phyloP scores from a whole-genome alignment of 805 yeast genomes.

The Pichia rugopelliculosa region DNA sequence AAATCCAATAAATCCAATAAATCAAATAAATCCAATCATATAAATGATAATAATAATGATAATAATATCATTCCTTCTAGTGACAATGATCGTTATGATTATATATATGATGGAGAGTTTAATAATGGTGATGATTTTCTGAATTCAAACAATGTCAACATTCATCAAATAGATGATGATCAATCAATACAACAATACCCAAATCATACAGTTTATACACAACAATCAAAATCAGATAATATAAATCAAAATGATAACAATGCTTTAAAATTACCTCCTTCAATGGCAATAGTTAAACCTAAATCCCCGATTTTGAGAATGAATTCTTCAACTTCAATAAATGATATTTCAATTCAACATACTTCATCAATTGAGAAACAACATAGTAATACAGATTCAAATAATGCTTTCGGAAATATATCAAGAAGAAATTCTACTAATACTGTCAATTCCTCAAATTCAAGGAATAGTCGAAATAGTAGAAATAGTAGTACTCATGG shows the following conservation, averaged over 20 bases:
- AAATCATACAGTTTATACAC: neutral
- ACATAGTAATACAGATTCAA: slow-evolving; percentile 7
- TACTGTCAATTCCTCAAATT: slow-evolving; percentile 8
- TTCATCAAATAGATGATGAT: neutral
- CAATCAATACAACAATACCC: slow-evolving; percentile 7
- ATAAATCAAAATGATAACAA: slow-evolving; percentile 6
- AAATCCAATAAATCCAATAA: neutral
- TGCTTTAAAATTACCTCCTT: slow-evolving; percentile 24
- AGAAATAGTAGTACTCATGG: slow-evolving; percentile 6
- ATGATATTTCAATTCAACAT: slow-evolving; percentile 14
- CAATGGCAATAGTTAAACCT: slow-evolving; percentile 28
- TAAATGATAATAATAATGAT: slow-evolving; percentile 4
- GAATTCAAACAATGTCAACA: neutral
- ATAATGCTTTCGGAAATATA: slow-evolving; percentile 1
- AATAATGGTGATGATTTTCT: neutral
- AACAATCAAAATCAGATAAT: neutral
- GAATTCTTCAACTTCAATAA: slow-evolving; percentile 25
- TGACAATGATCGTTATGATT: slow-evolving; percentile 12
- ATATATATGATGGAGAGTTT: slow-evolving; percentile 16
- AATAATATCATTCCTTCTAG: neutral
- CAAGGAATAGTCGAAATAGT: slow-evolving; percentile 6
- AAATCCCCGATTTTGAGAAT: slow-evolving; percentile 28
- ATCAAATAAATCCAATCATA: neutral
- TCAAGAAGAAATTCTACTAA: slow-evolving; percentile 18
- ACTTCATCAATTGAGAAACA: slow-evolving; percentile 10